A percentile compares a stretch with the other conserved stretches of the same genome.
phyloP scores from a whole-genome alignment of 139 green algal genomes.

The Chlorella sp. region DNA sequence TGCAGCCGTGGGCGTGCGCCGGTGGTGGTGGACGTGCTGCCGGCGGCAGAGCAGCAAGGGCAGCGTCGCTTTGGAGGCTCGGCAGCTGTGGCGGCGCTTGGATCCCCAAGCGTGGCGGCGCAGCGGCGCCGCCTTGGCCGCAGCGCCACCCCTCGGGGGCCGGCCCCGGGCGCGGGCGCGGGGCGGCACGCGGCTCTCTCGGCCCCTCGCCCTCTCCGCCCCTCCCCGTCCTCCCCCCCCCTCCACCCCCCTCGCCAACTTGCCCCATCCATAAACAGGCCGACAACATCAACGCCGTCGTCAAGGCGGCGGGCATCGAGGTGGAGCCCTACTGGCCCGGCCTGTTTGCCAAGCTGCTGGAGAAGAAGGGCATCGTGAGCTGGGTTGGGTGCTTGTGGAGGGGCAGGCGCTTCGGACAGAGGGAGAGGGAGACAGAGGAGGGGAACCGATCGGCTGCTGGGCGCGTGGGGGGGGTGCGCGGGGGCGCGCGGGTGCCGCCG shows the following conservation, averaged over 20 bases:
- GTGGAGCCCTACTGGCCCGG: conserved; percentile 97
- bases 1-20: no score
- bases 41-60: background rate
- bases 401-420: no score
- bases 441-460: no score
- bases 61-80: background rate
- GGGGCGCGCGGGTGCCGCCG: no score
- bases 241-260: background rate
- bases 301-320: conserved; percentile 87
- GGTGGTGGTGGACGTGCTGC: background rate
- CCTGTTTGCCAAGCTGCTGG: conserved; percentile 97
- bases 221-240: background rate
- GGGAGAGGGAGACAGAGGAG: no score
- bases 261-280: conserved; percentile 47
- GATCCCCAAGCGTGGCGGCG: background rate
- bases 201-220: background rate
- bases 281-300: conserved; percentile 93
- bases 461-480: no score
- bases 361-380: conserved; percentile 93
- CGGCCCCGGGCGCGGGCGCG: background rate
- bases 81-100: background rate
- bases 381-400: no score
- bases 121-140: background rate
- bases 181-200: background rate
- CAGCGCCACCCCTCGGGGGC: background rate